Percentiles rank a stretch among this genome's conserved stretches.
phyloP scores from a whole-genome alignment of 1,284 basidiomycete genomes.

The Retiboletus fuscus region DNA sequence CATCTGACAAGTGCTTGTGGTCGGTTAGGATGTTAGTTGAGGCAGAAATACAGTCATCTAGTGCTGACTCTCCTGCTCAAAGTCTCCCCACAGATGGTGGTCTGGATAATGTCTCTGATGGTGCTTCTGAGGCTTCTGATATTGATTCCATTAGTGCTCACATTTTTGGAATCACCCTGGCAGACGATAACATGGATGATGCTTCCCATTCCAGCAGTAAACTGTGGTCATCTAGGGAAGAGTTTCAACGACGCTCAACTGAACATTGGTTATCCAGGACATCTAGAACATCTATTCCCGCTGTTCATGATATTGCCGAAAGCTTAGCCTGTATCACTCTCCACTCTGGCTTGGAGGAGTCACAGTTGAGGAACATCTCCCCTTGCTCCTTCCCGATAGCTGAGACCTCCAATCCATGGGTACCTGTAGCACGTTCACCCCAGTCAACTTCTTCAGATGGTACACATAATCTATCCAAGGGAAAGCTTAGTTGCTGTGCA shows the following conservation, averaged over 20 bases:
- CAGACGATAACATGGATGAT: background rate
- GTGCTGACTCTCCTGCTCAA: background rate
- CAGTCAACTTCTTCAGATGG: too few relatives aligned
- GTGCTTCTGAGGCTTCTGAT: background rate
- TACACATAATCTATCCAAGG: too few relatives aligned
- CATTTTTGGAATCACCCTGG: background rate
- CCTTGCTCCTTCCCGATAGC: too few relatives aligned
- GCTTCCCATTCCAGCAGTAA: background rate
- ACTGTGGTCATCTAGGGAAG: background rate
- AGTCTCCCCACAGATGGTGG: too few relatives aligned
- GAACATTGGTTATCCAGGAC: too few relatives aligned
- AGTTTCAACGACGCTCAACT: background rate
- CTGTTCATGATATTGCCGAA: too few relatives aligned
- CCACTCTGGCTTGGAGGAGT: too few relatives aligned
- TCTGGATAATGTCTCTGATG: background rate
- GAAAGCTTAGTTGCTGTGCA: too few relatives aligned
- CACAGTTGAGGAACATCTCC: too few relatives aligned
- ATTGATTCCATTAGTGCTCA: background rate
- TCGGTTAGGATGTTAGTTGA: background rate
- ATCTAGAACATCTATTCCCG: too few relatives aligned
- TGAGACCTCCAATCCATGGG: too few relatives aligned
- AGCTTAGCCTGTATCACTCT: too few relatives aligned
- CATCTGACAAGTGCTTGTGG: background rate
- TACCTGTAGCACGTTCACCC: background rate
- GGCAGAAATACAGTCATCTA: background rate